Base-by-base conservation (phyloP, 768 basidiomycete species). In the Kockovaella imperatae region DNA sequence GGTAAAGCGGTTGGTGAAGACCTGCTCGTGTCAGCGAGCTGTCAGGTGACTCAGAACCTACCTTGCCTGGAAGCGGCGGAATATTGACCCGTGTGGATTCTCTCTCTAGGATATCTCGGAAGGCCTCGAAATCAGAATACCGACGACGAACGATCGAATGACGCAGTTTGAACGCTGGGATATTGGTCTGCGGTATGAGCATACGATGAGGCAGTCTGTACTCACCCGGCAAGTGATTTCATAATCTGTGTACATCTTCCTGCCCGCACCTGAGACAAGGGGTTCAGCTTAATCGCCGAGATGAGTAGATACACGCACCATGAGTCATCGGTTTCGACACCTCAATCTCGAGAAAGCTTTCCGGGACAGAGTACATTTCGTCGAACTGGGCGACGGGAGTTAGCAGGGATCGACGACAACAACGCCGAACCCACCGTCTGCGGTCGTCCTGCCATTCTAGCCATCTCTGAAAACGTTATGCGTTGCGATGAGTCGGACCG, bases 171-270 rank as follows among this genome's bases (percentile, higher is more conserved):
- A 99, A 99, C 0, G 93, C 93, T 28, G 91, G 95, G 60, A 97
- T 99, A 73, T 97, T 97, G 60, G 95, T 97, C 90, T 95, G 59
- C 5, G 18, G 17, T 15, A 42, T n/a, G 5, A 20, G 23, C 26
- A 38, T 2, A 15, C 8, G 28, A 20, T 21, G 31, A 34, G 32
- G 10, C 5, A 42, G 36, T 7, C 28, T n/a, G n/a, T 53, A 64
- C 77, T 54, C 49, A 86, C 91, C 81, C 90, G 90, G 79, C 89
- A 95, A 36, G 96, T 84, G 49, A 99, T 83, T 75, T 99, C 95
- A 66, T 97, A 97, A 77, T 97, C 93, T 34, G 95, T 99, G 74
- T 87, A 99, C 91, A 93, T 93, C 78, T 96, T 96, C 62, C 95
- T 77, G 24, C 95, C 93, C 63, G 91, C 89, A 25, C 90, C 90